Evolutionary conservation across 2,329 filamentous ascomycete genomes (phyloP).

Genomic region (Xylariales sp.): DNA sequence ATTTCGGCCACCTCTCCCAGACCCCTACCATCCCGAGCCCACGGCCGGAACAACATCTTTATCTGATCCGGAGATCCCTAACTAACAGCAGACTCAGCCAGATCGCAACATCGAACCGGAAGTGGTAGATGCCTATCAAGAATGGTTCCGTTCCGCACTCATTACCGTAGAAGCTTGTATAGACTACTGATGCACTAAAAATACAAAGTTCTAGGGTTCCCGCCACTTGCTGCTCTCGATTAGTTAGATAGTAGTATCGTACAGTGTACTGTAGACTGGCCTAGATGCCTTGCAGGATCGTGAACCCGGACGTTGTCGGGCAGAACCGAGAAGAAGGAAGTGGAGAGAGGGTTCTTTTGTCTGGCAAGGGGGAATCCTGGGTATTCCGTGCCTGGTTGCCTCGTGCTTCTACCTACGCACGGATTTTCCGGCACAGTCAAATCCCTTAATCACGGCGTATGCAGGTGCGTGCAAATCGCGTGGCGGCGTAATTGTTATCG

Average conservation of each 20-base stretch:
- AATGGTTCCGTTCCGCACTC: background rate
- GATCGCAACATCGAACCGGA: background rate
- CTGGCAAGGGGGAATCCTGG: conserved; percentile 12
- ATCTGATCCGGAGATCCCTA: background rate
- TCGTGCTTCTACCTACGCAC: background rate
- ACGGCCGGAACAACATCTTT: background rate
- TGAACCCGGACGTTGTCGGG: conserved; percentile 15
- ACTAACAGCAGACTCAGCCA: background rate
- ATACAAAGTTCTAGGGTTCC: background rate
- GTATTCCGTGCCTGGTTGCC: background rate
- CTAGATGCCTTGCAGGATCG: conserved; percentile 20
- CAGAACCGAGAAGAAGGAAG: conserved; percentile 11
- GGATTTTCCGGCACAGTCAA: conserved; percentile 1
- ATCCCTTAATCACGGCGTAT: conserved; percentile 11
- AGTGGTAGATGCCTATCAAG: background rate
- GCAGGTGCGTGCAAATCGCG: background rate
- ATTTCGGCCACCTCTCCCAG: no score
- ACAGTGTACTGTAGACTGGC: no score
- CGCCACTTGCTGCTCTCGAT: background rate
- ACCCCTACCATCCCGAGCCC: no score
- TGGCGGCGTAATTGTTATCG: background rate
- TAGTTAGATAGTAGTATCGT: background rate
- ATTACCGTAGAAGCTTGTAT: background rate
- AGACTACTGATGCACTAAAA: background rate
- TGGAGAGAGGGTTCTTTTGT: conserved; percentile 5